Percentiles rank a stretch among this genome's conserved stretches.
phyloP scores from a whole-genome alignment of 2,329 filamentous ascomycete species.

The Diaporthe amygdali region DNA sequence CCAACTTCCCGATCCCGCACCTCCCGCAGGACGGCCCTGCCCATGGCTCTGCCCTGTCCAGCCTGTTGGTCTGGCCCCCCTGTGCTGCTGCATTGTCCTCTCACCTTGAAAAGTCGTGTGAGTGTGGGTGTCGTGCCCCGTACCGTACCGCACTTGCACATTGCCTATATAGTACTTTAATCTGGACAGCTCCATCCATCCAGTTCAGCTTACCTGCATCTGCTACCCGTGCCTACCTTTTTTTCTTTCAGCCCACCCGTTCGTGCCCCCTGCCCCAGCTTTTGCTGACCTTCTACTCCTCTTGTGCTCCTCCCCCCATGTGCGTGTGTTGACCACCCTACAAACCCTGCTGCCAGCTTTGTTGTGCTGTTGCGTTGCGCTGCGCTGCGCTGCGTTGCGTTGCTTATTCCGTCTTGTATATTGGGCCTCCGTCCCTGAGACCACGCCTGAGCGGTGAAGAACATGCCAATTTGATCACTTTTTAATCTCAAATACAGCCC shows the following conservation, averaged over 20 bases:
- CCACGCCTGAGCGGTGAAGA: conserved; percentile 2
- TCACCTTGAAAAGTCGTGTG: too few relatives aligned
- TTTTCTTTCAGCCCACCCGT: not conserved
- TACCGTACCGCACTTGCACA: not conserved
- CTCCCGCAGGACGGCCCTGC: not conserved
- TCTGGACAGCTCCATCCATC: not conserved
- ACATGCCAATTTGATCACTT: not conserved
- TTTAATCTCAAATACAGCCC: not conserved
- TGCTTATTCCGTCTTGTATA: conserved; percentile 1
- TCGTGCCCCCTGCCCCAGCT: not conserved
- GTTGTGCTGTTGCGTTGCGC: not conserved
- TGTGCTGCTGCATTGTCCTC: not conserved
- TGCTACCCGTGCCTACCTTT: not conserved
- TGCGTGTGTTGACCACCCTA: not conserved
- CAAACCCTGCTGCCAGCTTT: conserved; percentile 6
- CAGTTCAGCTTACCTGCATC: not conserved
- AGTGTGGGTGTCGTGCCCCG: not conserved
- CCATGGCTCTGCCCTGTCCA: not conserved
- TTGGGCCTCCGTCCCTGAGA: not conserved
- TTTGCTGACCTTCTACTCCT: not conserved
- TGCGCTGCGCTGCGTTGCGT: not conserved
- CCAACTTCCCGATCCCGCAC: not conserved
- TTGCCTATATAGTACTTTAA: not conserved
- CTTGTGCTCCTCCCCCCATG: not conserved
- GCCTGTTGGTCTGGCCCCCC: not conserved